Evolutionary conservation across 306 rosid species (phyloP), one percentile per base, ranked within the genome.

Genomic region (Datisca glomerata): DNA sequence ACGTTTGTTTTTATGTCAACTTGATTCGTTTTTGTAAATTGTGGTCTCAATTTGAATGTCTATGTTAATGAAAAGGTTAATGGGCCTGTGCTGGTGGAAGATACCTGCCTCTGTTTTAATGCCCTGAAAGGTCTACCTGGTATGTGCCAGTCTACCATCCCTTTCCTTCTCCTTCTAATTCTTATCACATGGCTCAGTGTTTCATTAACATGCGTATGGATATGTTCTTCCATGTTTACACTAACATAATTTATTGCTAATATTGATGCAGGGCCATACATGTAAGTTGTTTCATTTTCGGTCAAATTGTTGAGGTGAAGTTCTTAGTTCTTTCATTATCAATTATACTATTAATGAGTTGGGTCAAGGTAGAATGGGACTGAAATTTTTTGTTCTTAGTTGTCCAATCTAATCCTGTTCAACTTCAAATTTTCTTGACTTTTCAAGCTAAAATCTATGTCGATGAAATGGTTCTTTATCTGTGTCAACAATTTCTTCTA

Each of bases 101-200:
- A 87, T 53, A 83, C 94, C 40, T 87, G 94, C 73, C 97, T 87
- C 43, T 87, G 97, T 72, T 87, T 83, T 76, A 87, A 82, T 77
- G 85, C 94, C 40, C 69, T 87, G 49, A 76, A 83, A 70, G 97
- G 97, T 66, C 97, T 87, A 55, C 97, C 97, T 31, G 97, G 97
- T 89, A 44, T 42, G 42, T 57, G 8, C 44, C 10, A 35, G 28
- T 45, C 32, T 21, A 19, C 40, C 15, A 8, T 47, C 43, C 19
- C 7, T 18, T n/a, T 18, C 8, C 15, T 4, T 6, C 5, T n/a
- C 13, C 1, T 7, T 17, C 1, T 34, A 7, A 32, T n/a, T n/a
- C n/a, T n/a, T n/a, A n/a, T n/a, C n/a, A n/a, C n/a, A n/a, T n/a
- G n/a, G n/a, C n/a, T n/a, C n/a, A n/a, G n/a, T n/a, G n/a, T n/a